Base-by-base conservation (phyloP, 257 asterid genomes). In the Solanum appendiculatum region DNA sequence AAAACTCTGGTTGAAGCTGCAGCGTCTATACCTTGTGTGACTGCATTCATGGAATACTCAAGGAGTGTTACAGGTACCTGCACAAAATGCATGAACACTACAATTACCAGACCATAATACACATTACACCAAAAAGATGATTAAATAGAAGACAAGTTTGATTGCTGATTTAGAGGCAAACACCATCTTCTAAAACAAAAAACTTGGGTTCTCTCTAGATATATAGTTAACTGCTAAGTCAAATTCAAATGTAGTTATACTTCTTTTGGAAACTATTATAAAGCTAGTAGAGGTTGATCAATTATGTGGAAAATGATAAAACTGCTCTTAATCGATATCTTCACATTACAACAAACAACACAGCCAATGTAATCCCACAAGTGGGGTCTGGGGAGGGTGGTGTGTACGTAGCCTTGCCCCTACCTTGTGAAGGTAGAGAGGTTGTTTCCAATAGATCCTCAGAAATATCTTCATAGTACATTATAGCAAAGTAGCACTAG, bases 1-100 rank as follows among this genome's bases (percentile, higher is more conserved):
- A 93, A 85, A 86, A 97, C 99, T 90, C 95, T 90, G 42, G 98
- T 97, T 21, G 96, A 86, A 60, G 98, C 96, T 87, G 95, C 92
- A 84, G 98, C 98, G 86, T 97, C 98, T 66, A 95, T 95, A 87
- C 99, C 98, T 94, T 95, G 96, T 42, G 94, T 94, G 83, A 97
- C 98, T 3, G 91, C 94, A 86, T 5, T 93, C 95, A 97, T 77
- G 84, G 98, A 90, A 88, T 97, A 95, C 92, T 94, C 98, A 0
- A 93, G 90, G 87, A 95, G 98, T 46, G 91, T 90, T 13, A 95
- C 96, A 60, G 96, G 98, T 87, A 94, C 92, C 99, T 97, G 92
- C 87, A 88, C 31, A 78, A 46, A 14, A 78, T 27, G 84, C 15
- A 36, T 7, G 84, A 78, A 16, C 27, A 44, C 64, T 25, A 44